A percentile compares a stretch with the other conserved stretches of the same genome.
phyloP scores from a whole-genome alignment of 2,329 filamentous ascomycete genomes.

The Remersonia thermophila region DNA sequence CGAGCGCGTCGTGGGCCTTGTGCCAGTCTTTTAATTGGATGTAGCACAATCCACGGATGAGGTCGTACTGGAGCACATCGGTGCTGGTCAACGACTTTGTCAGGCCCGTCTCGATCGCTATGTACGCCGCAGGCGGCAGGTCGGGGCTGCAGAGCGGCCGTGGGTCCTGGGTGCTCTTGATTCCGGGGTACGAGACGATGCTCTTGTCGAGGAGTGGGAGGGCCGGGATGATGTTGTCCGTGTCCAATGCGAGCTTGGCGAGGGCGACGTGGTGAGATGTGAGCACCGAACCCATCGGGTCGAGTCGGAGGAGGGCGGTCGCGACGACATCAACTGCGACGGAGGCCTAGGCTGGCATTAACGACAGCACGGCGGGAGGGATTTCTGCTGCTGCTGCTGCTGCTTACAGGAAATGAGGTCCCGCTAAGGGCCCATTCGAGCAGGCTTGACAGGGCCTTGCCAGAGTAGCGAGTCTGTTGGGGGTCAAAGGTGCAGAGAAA shows the following conservation, averaged over 20 bases:
- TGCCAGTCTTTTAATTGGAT: conserved; percentile 49
- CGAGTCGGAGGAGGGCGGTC: conserved; percentile 49
- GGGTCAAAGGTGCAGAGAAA: conserved; percentile 39
- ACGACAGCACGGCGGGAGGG: neutral
- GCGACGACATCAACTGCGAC: conserved; percentile 34
- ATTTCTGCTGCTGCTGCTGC: too few relatives aligned
- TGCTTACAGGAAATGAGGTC: conserved; percentile 30
- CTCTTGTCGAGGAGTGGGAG: conserved; percentile 51
- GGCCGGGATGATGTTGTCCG: conserved; percentile 39
- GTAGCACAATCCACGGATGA: conserved; percentile 52
- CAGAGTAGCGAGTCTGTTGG: conserved; percentile 40
- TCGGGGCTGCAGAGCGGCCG: conserved; percentile 33
- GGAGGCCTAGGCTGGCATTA: conserved; percentile 26
- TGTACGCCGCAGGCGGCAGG: conserved; percentile 41
- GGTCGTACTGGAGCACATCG: conserved; percentile 54
- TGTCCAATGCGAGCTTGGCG: conserved; percentile 45
- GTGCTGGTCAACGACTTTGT: conserved; percentile 38
- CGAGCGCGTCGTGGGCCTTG: conserved; percentile 49
- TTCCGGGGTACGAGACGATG: conserved; percentile 52
- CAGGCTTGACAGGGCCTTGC: conserved; percentile 30
- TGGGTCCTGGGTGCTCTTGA: conserved; percentile 24
- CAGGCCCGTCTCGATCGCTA: conserved; percentile 46
- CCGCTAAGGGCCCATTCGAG: conserved; percentile 29
- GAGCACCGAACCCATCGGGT: conserved; percentile 53
- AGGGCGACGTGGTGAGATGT: conserved; percentile 51